Percentiles rank a stretch among this genome's conserved stretches.
phyloP scores from a whole-genome alignment of 2,329 filamentous ascomycete genomes.

The Fusarium bulbicola region DNA sequence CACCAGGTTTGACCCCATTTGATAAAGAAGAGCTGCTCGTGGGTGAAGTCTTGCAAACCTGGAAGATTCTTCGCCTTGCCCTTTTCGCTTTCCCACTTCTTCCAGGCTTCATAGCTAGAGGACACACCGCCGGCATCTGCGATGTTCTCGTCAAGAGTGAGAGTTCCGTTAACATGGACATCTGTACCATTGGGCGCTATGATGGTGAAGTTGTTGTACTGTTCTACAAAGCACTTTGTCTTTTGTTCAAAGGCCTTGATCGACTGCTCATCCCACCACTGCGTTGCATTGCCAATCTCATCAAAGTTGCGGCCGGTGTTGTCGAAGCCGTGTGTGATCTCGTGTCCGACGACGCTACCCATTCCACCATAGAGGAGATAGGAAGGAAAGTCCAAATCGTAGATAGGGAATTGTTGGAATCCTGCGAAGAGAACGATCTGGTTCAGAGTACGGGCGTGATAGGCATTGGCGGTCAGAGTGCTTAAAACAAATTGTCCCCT shows the following conservation, averaged over 20 bases:
- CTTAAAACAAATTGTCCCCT: conserved; percentile 69
- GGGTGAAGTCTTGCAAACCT: conserved; percentile 68
- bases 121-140: conserved; percentile 74
- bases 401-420: conserved; percentile 75
- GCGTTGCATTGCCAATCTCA: conserved; percentile 68
- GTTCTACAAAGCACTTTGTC: conserved; percentile 73
- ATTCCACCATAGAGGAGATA: conserved; percentile 77
- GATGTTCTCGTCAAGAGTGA: conserved; percentile 76
- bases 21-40: conserved; percentile 77
- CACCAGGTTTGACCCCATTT: conserved; percentile 74
- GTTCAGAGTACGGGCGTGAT: conserved; percentile 70
- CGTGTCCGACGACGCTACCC: conserved; percentile 73
- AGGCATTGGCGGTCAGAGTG: conserved; percentile 71
- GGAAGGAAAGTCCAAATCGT: conserved; percentile 68
- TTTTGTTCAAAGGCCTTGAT: conserved; percentile 66
- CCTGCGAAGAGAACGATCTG: conserved; percentile 69
- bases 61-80: conserved; percentile 62
- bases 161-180: conserved; percentile 68
- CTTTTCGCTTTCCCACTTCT: conserved; percentile 62
- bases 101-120: conserved; percentile 72
- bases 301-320: conserved; percentile 72
- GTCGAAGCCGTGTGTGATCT: conserved; percentile 77
- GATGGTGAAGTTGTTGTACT: conserved; percentile 70
- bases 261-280: conserved; percentile 73
- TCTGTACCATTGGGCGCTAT: conserved; percentile 62